Evolutionary conservation across 441 rosid species (phyloP), one percentile per base, ranked within the genome.

Genomic region (Francoa sonchifolia): DNA sequence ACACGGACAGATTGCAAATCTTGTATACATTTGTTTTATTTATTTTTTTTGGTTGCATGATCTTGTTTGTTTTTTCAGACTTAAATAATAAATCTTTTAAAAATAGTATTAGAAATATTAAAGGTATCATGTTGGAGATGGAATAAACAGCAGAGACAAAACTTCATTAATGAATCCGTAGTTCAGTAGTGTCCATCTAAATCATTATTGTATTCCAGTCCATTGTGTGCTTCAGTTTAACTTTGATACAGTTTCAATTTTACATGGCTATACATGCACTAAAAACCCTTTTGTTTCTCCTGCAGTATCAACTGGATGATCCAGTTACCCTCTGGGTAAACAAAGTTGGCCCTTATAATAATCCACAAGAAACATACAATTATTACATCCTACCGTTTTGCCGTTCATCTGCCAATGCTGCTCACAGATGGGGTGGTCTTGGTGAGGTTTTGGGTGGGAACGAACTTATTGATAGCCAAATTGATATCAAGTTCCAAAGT

Each of bases 361-460:
- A 93, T 63, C 99, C 99, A 22, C 99, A 93, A 70, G 99, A 93
- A 75, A 93, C 97, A 0, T 93, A 93, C 66, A 93, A 93, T 72
- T 93, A 93, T 53, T 82, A 84, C 77, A 82, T 93, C 69, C 99
- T 93, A 63, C 99, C 99, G 18, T 88, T 88, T 72, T 93, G 99
- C 50, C 82, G 59, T 46, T 69, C 73, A 27, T 48, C 83, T 54
- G 66, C 16, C 13, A 64, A 55, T 59, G 58, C 74, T 42, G 74
- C 71, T 35, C 99, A 93, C 73, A 93, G 88, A 59, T 93, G 97
- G 99, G 99, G 95, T 65, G 99, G 97, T 47, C 97, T 93, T 62
- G 99, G 97, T 49, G 99, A 93, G 69, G 99, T 88, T 60, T 77
- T 93, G 13, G 99, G 99, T 68, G 99, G 99, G 51, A 93, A 93